phyloP scores from a whole-genome alignment of 2,329 filamentous ascomycete species.

The Alternaria novae-zelandiae region DNA sequence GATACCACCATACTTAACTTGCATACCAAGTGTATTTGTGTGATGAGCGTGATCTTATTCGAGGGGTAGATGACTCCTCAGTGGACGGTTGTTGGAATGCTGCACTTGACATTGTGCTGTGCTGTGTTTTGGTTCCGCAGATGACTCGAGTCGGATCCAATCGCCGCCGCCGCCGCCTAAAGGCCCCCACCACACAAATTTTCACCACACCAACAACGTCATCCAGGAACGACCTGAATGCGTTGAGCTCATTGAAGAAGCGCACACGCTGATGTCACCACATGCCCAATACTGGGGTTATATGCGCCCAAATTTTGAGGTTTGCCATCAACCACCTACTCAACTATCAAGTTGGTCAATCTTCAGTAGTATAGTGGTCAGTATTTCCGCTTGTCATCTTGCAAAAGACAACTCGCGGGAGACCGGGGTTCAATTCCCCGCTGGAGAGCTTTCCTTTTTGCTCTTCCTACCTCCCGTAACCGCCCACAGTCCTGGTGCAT shows the following conservation, averaged over 20 bases:
- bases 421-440: not conserved
- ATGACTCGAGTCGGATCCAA: not conserved
- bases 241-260: too few relatives aligned
- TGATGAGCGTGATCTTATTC: too few relatives aligned
- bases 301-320: accelerated
- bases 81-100: too few relatives aligned
- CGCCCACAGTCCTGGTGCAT: not conserved
- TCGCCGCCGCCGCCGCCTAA: not conserved
- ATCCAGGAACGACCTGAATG: not conserved
- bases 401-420: not conserved
- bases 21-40: too few relatives aligned
- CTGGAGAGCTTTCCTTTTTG: not conserved
- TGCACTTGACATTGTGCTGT: too few relatives aligned
- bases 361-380: conserved; percentile 5
- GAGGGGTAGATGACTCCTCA: too few relatives aligned
- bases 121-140: too few relatives aligned
- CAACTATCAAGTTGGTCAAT: not conserved
- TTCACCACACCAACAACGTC: not conserved
- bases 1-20: too few relatives aligned
- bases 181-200: not conserved
- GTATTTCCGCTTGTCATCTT: conserved; percentile 1
- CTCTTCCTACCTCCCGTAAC: not conserved
- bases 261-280: too few relatives aligned
- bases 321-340: not conserved
- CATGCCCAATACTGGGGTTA: too few relatives aligned